A percentile compares a stretch with the other conserved stretches of the same genome.
Evolutionary conservation across 169 alveolate species (phyloP).

Genomic region (Cyclospora cayetanensis): DNA sequence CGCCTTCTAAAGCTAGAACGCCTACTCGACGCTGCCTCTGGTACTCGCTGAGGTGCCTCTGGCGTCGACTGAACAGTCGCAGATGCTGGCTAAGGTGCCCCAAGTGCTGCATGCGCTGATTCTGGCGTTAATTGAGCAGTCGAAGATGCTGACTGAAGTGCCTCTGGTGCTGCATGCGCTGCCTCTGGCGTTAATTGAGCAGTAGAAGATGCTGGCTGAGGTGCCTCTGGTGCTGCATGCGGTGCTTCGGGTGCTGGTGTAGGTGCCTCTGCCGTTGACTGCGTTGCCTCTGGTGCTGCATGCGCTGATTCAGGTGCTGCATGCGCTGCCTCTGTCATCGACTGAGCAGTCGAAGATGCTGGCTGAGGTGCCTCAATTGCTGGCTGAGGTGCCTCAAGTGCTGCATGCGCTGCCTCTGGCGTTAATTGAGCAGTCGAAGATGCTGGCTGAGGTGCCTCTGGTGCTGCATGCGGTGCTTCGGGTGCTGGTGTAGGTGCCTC

Average conservation of each 20-base stretch:
- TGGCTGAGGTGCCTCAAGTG: background rate
- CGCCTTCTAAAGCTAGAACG: background rate
- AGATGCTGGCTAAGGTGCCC: background rate
- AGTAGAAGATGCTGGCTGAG: background rate
- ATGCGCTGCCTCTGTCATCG: background rate
- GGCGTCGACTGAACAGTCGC: background rate
- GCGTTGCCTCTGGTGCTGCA: background rate
- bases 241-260: background rate
- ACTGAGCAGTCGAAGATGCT: background rate
- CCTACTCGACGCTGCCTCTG: background rate
- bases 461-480: background rate
- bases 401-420: background rate
- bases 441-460: background rate
- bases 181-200: background rate
- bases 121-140: too few species aligned
- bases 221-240: background rate
- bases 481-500: background rate
- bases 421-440: background rate
- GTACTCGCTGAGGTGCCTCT: background rate
- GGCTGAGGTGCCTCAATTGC: background rate
- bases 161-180: too few species aligned
- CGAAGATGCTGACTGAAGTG: too few species aligned
- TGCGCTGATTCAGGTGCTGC: background rate
- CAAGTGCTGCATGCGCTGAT: background rate
- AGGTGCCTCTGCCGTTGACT: background rate